phyloP scores from a whole-genome alignment of 352 stramenopile species.

The Pythium rishiriense region DNA sequence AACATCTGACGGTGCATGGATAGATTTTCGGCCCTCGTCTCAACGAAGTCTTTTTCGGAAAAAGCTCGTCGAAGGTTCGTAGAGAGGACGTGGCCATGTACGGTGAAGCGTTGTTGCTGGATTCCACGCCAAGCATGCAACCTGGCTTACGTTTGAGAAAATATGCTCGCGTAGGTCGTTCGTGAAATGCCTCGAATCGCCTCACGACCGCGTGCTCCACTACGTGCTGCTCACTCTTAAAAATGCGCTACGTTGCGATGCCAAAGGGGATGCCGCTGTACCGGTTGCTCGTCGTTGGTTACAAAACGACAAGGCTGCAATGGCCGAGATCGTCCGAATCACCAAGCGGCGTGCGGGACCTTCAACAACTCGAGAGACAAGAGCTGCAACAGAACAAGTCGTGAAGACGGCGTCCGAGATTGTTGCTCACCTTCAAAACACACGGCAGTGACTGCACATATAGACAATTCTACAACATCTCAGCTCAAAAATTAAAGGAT shows the following conservation, averaged over 20 bases:
- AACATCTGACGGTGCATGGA: background rate
- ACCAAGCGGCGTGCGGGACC: background rate
- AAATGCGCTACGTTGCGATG: slow-evolving; percentile 57
- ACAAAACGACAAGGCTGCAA: slow-evolving; percentile 1
- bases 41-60: slow-evolving; percentile 51
- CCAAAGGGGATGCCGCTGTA: slow-evolving; percentile 8
- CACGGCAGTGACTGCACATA: background rate
- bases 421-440: slow-evolving; percentile 26
- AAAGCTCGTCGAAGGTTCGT: slow-evolving; percentile 1
- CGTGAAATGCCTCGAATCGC: background rate
- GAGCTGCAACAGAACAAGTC: slow-evolving; percentile 40
- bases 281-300: slow-evolving; percentile 23
- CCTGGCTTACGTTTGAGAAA: background rate
- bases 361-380: background rate
- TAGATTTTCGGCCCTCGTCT: slow-evolving; percentile 64
- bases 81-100: slow-evolving; percentile 24
- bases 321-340: slow-evolving; percentile 26
- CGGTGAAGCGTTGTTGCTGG: too few relatives aligned
- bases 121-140: background rate
- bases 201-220: slow-evolving; percentile 36
- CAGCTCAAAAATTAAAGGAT: background rate
- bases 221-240: slow-evolving; percentile 60
- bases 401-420: slow-evolving; percentile 51
- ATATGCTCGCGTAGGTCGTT: background rate
- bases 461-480: background rate